Conservation (phyloP, 2,329 filamentous ascomycete genomes). For the Diaporthe vexans region DNA sequence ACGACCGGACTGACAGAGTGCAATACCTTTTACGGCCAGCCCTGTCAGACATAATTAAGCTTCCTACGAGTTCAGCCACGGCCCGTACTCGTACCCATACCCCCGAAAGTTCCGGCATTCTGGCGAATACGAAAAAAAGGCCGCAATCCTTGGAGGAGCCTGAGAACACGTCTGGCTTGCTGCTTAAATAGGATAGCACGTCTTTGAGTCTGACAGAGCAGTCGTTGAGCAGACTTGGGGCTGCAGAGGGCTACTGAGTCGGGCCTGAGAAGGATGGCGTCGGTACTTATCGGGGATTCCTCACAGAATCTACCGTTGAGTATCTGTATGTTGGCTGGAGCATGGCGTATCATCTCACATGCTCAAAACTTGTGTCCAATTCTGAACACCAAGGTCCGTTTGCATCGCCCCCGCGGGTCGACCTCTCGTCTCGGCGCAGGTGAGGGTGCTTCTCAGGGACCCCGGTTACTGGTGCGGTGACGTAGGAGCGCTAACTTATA, state of each 20-base stretch:
- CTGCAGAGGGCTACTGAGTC: conserved; percentile 47
- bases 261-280: too few species aligned
- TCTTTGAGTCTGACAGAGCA: conserved; percentile 68
- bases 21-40: conserved; percentile 45
- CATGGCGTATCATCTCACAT: background rate
- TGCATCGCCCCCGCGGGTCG: background rate
- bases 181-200: conserved; percentile 68
- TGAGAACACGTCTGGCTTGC: conserved; percentile 61
- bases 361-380: too few species aligned
- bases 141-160: too few species aligned
- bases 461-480: background rate
- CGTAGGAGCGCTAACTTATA: conserved; percentile 22
- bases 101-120: background rate
- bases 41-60: conserved; percentile 49
- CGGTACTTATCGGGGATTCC: background rate
- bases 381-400: background rate
- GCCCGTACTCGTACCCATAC: conserved; percentile 53
- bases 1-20: too few species aligned
- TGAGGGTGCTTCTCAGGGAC: background rate
- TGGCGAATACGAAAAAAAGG: conserved; percentile 64
- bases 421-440: background rate
- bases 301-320: background rate
- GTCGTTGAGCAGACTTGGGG: conserved; percentile 69
- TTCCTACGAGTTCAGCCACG: conserved; percentile 65
- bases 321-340: background rate